phyloP scores from a whole-genome alignment of 2,329 filamentous ascomycete species.

The Verticillium zaregamsianum region DNA sequence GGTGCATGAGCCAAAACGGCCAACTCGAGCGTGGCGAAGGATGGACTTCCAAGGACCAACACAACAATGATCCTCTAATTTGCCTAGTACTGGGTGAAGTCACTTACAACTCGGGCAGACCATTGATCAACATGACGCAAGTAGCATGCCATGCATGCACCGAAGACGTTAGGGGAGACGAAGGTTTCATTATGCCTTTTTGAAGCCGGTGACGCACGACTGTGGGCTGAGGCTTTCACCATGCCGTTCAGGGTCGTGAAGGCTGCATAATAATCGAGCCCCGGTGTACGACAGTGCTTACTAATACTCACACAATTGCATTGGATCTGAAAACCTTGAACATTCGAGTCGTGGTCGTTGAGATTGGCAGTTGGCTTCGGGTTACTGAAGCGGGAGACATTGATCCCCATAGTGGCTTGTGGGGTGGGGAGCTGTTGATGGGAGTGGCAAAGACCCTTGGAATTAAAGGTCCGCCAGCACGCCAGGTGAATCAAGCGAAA shows the following conservation, averaged over 20 bases:
- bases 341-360: not conserved
- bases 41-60: not conserved
- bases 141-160: not conserved
- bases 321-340: too few species aligned
- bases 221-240: not conserved
- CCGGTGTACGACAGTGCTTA: constrained; percentile 24
- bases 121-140: not conserved
- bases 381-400: constrained; percentile 3
- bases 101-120: not conserved
- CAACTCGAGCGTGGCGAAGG: not conserved
- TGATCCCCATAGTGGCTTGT: not conserved
- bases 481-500: not conserved
- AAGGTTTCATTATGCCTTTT: not conserved
- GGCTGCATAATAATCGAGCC: constrained; percentile 15
- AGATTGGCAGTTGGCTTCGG: constrained; percentile 6
- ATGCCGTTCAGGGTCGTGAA: not conserved
- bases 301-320: too few species aligned
- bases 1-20: not conserved
- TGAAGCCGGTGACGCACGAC: not conserved
- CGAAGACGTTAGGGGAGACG: not conserved
- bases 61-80: not conserved
- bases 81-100: not conserved
- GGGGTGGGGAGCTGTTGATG: too few species aligned
- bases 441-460: not conserved
- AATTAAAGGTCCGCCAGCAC: not conserved